A percentile compares a stretch with the other conserved stretches of the same genome.
These are phyloP conservation scores for Mycena maculata DNA, from an alignment of 768 basidiomycete genomes.

Conservation along the genomic window DNA sequence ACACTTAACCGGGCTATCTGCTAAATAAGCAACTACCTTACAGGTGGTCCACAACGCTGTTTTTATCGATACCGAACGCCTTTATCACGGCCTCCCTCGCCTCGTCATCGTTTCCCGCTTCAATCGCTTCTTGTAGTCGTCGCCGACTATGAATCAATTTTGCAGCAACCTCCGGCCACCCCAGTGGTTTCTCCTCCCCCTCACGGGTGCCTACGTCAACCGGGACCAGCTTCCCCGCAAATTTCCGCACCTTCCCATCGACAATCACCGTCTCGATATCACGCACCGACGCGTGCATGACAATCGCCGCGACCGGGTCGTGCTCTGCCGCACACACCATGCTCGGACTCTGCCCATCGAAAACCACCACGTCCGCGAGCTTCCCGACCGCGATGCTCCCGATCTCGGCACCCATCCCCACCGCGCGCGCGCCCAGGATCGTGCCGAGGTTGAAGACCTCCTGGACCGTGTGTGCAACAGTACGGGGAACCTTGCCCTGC, in stretches of 20 bases:
- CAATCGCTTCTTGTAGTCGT: neutral
- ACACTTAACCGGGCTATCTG: no score
- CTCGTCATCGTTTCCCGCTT: no score
- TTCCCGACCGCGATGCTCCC: slow-evolving; percentile 30
- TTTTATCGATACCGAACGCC: no score
- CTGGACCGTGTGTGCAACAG: slow-evolving; percentile 3
- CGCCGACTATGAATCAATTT: slow-evolving; percentile 4
- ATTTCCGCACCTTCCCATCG: slow-evolving; percentile 28
- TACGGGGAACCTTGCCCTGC: slow-evolving; percentile 14
- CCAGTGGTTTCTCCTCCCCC: neutral
- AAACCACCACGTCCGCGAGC: slow-evolving; percentile 30
- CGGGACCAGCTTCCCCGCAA: slow-evolving; percentile 18
- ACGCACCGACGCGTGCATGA: slow-evolving; percentile 27
- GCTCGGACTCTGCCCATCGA: slow-evolving; percentile 15
- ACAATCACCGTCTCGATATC: slow-evolving; percentile 33
- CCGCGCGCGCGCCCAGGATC: slow-evolving; percentile 30
- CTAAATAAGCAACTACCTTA: no score
- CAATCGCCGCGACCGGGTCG: slow-evolving; percentile 31
- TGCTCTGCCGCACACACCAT: slow-evolving; percentile 30
- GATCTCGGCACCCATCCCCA: slow-evolving; percentile 19
- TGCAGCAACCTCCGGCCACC: slow-evolving; percentile 11
- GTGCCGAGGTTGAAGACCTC: slow-evolving; percentile 30
- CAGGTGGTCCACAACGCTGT: no score
- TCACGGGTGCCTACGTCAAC: slow-evolving; percentile 9
- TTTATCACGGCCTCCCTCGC: no score